These are phyloP conservation scores for Hanseniaspora guilliermondii DNA, from an alignment of 805 yeast genomes.

Conservation along the genomic window DNA sequence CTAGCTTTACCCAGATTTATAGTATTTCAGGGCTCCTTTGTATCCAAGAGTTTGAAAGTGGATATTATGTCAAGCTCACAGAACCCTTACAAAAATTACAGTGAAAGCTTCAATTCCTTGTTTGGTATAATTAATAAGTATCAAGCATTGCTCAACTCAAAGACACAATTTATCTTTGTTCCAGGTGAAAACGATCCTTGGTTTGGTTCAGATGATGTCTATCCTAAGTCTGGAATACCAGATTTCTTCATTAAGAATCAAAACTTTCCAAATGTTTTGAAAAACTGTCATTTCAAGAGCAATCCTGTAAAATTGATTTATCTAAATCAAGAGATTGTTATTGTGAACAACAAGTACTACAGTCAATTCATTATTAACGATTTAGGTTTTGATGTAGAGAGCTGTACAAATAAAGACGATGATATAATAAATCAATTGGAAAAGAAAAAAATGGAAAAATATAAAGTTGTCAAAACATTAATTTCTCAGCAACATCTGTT, in stretches of 20 bases:
- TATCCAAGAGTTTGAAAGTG: constrained; percentile 16
- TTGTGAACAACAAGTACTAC: constrained; percentile 51
- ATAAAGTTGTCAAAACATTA: constrained; percentile 64
- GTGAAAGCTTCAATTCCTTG: constrained; percentile 58
- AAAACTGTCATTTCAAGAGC: constrained; percentile 46
- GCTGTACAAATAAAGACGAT: neutral
- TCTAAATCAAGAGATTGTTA: constrained; percentile 68
- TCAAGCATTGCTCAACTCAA: constrained; percentile 20
- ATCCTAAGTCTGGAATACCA: constrained; percentile 72
- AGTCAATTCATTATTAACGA: constrained; percentile 22
- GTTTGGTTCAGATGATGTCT: constrained; percentile 29
- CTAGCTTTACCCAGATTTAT: constrained; percentile 43
- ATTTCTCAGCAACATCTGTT: constrained; percentile 80
- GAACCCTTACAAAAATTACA: constrained; percentile 41
- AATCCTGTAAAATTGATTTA: constrained; percentile 74
- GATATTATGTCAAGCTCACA: constrained; percentile 2
- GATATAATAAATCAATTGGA: constrained; percentile 2
- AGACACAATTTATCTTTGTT: constrained; percentile 52
- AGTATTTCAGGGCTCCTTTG: constrained; percentile 74
- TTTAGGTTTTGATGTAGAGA: neutral
- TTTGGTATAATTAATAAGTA: constrained; percentile 52
- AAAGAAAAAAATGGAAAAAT: constrained; percentile 34
- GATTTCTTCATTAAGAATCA: constrained; percentile 50
- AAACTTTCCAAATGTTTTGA: constrained; percentile 41
- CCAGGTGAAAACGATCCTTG: constrained; percentile 95